These are phyloP conservation scores for Macadamia tetraphylla DNA, from an alignment of 164 flowering plant genomes.

Conservation along the genomic window DNA sequence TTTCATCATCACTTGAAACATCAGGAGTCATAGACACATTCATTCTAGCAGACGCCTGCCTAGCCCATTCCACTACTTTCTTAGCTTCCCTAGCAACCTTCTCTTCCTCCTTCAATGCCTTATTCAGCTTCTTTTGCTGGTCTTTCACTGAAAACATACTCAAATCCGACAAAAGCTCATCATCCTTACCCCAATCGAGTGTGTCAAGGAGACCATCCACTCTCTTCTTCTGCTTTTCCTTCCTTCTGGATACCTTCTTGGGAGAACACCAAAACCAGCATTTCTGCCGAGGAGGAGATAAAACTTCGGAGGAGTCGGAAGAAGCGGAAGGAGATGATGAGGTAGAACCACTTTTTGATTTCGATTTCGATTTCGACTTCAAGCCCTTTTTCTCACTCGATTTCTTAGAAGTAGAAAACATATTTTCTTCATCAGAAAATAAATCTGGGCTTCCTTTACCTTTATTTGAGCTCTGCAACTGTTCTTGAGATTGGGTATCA, in stretches of 20 bases:
- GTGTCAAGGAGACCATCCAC: constrained; percentile 6
- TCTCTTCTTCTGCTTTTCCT: constrained; percentile 22
- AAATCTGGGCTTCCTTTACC: constrained; percentile 1
- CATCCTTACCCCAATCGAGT: constrained; percentile 33
- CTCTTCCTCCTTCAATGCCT: constrained; percentile 53
- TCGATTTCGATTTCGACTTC: constrained; percentile 9
- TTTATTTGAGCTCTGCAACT: neutral
- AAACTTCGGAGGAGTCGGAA: constrained; percentile 9
- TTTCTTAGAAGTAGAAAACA: neutral
- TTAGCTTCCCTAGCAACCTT: constrained; percentile 49
- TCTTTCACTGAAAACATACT: constrained; percentile 36
- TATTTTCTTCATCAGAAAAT: neutral
- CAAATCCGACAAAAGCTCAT: constrained; percentile 43
- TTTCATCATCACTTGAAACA: constrained; percentile 37
- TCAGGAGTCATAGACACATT: constrained; percentile 27
- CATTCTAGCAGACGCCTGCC: constrained; percentile 59
- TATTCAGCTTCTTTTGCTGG: constrained; percentile 44
- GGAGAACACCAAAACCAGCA: constrained; percentile 66
- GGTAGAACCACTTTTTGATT: neutral
- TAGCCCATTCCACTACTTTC: constrained; percentile 64
- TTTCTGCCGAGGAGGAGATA: constrained; percentile 32
- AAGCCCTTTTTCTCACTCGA: constrained; percentile 1
- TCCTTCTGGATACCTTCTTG: constrained; percentile 21
- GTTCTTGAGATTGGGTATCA: neutral
- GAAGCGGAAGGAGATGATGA: constrained; percentile 22